Conservation (phyloP, 2,329 filamentous ascomycete genomes). For the Didymella arachidicola region DNA sequence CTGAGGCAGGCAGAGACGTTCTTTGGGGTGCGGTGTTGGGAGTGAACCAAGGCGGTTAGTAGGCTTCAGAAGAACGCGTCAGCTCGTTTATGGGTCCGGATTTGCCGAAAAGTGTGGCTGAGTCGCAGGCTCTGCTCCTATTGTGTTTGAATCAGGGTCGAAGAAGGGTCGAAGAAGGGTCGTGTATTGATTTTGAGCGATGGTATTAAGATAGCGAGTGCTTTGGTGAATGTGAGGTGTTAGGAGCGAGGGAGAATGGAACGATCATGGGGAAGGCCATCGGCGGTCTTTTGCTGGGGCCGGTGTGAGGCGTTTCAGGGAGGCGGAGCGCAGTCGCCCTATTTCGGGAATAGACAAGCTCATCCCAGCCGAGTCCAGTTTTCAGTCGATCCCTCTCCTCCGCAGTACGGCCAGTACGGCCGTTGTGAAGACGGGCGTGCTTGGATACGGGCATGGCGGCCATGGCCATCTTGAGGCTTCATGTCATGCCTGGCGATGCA, state of each 20-base stretch:
- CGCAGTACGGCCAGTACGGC: constrained; percentile 13
- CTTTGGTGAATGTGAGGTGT: constrained; percentile 12
- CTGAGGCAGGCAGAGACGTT: constrained; percentile 40
- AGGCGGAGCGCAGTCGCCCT: constrained; percentile 23
- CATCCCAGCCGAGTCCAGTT: constrained; percentile 17
- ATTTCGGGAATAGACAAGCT: constrained; percentile 27
- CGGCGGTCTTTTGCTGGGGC: constrained; percentile 37
- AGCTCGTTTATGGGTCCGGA: constrained; percentile 46
- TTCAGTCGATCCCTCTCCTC: constrained; percentile 17
- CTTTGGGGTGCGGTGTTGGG: constrained; percentile 35
- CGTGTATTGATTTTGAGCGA: not conserved
- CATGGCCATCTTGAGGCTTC: constrained; percentile 2
- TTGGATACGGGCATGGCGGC: constrained; percentile 4
- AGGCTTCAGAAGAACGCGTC: constrained; percentile 47
- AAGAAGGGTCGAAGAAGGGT: not conserved
- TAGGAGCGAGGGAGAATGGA: constrained; percentile 17
- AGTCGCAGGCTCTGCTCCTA: constrained; percentile 21
- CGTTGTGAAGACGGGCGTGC: constrained; percentile 7
- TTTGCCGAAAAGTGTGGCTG: constrained; percentile 43
- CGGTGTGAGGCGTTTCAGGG: constrained; percentile 37
- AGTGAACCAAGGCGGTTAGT: constrained; percentile 37
- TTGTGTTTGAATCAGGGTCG: not conserved
- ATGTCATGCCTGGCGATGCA: constrained; percentile 5
- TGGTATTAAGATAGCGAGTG: constrained; percentile 18
- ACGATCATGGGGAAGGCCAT: constrained; percentile 17